Conservation (phyloP, 371 early-diverging fungal species). For the Syncephalastrum sp. region DNA sequence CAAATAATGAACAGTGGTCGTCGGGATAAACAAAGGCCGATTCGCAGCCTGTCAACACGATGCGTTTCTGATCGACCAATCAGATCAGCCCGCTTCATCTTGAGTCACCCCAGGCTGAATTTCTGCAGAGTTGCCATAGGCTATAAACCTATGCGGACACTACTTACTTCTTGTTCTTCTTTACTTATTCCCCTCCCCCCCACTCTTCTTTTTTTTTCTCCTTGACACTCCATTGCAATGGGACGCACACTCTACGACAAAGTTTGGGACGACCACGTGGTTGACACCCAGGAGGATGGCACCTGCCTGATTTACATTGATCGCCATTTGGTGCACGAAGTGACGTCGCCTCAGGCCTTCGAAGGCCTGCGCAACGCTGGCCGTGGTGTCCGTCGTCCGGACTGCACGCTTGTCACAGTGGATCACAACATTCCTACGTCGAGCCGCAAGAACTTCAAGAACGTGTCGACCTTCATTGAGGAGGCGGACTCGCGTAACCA, state of each 20-base stretch:
- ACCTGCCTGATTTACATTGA: constrained; percentile 70
- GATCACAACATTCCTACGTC: constrained; percentile 74
- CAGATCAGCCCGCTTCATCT: too few species aligned
- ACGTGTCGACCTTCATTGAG: constrained; percentile 59
- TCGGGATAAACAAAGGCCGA: too few species aligned
- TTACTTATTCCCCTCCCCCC: constrained; percentile 8
- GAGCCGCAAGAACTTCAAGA: constrained; percentile 52
- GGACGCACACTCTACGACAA: constrained; percentile 53
- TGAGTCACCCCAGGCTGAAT: too few species aligned
- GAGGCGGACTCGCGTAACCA: constrained; percentile 64
- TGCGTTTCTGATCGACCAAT: too few species aligned
- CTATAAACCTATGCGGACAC: not conserved
- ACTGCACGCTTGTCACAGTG: constrained; percentile 69
- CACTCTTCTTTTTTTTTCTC: constrained; percentile 7
- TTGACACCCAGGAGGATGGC: constrained; percentile 55
- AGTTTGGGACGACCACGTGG: constrained; percentile 48
- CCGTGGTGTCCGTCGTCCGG: constrained; percentile 60
- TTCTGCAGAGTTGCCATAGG: too few species aligned
- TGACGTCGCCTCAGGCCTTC: constrained; percentile 69
- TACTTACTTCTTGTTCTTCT: not conserved
- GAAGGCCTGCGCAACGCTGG: constrained; percentile 63
- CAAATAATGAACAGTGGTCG: too few species aligned
- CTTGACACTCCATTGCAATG: constrained; percentile 22
- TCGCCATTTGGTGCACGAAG: constrained; percentile 70
- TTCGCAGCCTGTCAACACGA: too few species aligned